Evolutionary conservation across 129 eudicot genomes (phyloP).

Genomic region (Ambrosia artemisiifolia): DNA sequence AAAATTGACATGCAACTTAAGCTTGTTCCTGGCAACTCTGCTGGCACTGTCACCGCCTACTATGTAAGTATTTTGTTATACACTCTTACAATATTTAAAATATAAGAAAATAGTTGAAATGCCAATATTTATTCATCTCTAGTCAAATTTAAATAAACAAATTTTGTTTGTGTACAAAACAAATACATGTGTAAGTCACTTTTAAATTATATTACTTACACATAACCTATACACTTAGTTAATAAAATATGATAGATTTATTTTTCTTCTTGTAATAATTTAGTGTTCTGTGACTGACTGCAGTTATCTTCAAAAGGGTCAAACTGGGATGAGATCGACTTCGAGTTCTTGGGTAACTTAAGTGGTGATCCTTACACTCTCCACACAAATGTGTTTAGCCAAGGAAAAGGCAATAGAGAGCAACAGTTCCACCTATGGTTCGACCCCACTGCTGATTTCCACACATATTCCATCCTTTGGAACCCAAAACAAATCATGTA

Average conservation of each 20-base stretch:
- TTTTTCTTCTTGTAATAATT: too few relatives aligned
- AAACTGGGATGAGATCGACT: conserved; percentile 62
- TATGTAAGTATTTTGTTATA: conserved; percentile 18
- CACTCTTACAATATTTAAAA: too few relatives aligned
- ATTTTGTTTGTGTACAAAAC: too few relatives aligned
- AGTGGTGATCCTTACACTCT: conserved; percentile 36
- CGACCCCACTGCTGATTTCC: conserved; percentile 71
- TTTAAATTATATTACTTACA: too few relatives aligned
- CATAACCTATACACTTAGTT: too few relatives aligned
- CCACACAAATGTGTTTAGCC: conserved; percentile 43
- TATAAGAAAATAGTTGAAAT: too few relatives aligned
- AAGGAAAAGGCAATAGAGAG: conserved; percentile 63
- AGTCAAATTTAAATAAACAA: too few relatives aligned
- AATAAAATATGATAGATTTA: too few relatives aligned
- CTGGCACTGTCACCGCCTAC: conserved; percentile 56
- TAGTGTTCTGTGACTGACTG: neutral
- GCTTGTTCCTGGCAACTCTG: conserved; percentile 61
- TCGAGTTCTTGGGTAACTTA: conserved; percentile 44
- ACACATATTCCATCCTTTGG: conserved; percentile 67
- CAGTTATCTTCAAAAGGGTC: conserved; percentile 66
- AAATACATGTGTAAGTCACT: too few relatives aligned
- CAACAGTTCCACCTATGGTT: conserved; percentile 67
- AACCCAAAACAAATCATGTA: conserved; percentile 59
- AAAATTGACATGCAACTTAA: conserved; percentile 55
- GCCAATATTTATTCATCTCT: too few relatives aligned